Evolutionary conservation across 164 flowering plant genomes (phyloP), one percentile per base, ranked within the genome.

Genomic region (Liquidambar formosana): DNA sequence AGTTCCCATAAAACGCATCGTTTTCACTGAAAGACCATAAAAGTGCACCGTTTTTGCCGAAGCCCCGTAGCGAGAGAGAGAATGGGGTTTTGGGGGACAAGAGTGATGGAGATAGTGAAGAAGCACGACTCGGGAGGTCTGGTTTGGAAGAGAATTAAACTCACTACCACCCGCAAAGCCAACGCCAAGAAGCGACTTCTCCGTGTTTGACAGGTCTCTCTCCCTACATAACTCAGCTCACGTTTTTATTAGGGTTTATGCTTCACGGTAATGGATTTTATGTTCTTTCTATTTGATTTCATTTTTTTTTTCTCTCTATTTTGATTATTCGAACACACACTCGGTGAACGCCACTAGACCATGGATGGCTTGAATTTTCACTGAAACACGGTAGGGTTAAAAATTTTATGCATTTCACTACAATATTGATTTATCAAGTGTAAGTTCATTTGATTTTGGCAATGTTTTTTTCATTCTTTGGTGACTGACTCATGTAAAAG

Each of bases 201-300:
- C 70, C 73, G 91, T 48, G 89, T 89, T 73, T 87, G 91, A 90
- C 94, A 87, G 94, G 89, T 85, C 61, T 43, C 56, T 63, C 56
- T 63, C 66, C 59, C 48, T 45, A 12, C 16, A 41, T 69, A 41
- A n/a, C n/a, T n/a, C n/a, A 16, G 45, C 45, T 52, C 14, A 4
- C 8, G n/a, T n/a, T n/a, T 12, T 15, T 61, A 8, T 21, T 63
- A 65, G 67, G 58, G 67, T 65, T 65, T 65, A 28, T 1, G 27
- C 21, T 51, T 51, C 54, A 12, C 5, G 54, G 18, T 51, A 6
- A 19, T 4, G 8, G 21, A 8, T 51, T 51, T 51, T 51, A 51
- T n/a, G n/a, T n/a, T n/a, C n/a, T n/a, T n/a, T n/a, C n/a, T n/a
- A n/a, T n/a, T n/a, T n/a, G n/a, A n/a, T n/a, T n/a, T n/a, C n/a